phyloP scores from a whole-genome alignment of 306 rosid species.

The Cicer chorassanicum region DNA sequence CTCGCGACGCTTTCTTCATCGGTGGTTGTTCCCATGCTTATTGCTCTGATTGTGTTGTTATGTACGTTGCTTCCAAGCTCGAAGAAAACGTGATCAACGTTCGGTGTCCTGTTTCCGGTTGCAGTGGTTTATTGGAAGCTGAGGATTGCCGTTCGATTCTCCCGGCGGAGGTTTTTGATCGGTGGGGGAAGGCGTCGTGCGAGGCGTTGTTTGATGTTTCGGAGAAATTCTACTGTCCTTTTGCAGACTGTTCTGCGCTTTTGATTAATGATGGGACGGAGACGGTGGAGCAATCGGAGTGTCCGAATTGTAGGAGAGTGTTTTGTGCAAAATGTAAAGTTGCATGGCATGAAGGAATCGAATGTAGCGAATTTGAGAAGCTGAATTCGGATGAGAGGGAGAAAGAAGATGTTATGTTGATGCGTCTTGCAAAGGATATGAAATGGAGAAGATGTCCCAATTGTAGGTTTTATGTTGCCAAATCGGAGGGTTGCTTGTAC shows the following conservation, averaged over 20 bases:
- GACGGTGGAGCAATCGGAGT: constrained; percentile 34
- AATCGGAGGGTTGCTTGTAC: constrained; percentile 47
- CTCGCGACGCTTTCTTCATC: constrained; percentile 31
- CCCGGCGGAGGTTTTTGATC: constrained; percentile 25
- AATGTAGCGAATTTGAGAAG: constrained; percentile 49
- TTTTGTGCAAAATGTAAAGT: constrained; percentile 56
- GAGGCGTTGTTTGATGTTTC: constrained; percentile 40
- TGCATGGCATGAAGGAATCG: constrained; percentile 53
- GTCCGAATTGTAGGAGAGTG: constrained; percentile 52
- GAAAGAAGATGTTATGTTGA: constrained; percentile 50
- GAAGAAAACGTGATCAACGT: constrained; percentile 43
- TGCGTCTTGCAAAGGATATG: constrained; percentile 43
- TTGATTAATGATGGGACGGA: constrained; percentile 47
- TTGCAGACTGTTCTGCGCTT: constrained; percentile 50
- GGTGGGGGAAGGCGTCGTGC: constrained; percentile 57
- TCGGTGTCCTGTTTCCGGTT: constrained; percentile 47
- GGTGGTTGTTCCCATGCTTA: constrained; percentile 45
- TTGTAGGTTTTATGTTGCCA: constrained; percentile 50
- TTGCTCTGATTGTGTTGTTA: constrained; percentile 37
- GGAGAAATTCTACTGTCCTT: constrained; percentile 55
- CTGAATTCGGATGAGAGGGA: constrained; percentile 48
- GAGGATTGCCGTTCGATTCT: constrained; percentile 45
- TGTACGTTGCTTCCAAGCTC: constrained; percentile 45
- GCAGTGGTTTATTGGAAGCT: constrained; percentile 46
- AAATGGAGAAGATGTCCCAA: constrained; percentile 53